Base-by-base conservation (phyloP, 148 eudicot genomes). In the Selenicereus undatus region DNA sequence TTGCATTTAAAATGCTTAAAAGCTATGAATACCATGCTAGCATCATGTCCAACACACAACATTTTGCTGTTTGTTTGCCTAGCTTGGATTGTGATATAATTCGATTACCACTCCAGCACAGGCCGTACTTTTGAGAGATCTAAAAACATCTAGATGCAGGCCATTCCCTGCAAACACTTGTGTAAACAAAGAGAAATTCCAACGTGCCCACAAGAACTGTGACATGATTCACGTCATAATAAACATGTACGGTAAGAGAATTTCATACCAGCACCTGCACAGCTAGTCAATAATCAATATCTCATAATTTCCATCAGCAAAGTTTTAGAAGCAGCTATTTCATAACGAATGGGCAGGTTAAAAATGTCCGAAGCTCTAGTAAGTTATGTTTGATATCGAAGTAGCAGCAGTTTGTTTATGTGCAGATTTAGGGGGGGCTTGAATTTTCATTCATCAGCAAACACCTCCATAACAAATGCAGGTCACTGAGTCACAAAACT, bases 401-500 rank as follows among this genome's bases (percentile, higher is more conserved):
- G 12, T 64, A 64, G 11, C 29, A n/a, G 27, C 27, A 64, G 30
- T 27, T 26, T 27, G 12, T 8, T 21, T 73, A 65, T 74, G 84
- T 73, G 74, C 83, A 78, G 51, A 81, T 81, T 68, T 26, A n/a
- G 30, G 35, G 71, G n/a, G 66, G 79, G 83, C 81, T 66, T 74
- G 36, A 68, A 66, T 78, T 78, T 11, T 78, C 84, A 81, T 81
- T 84, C 79, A 84, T 66, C 77, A 84, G 73, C 81, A 68, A 77
- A 35, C 71, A 35, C 78, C 74, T 77, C 42, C 75, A 81, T 74
- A 74, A 68, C 81, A 81, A 78, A 75, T 78, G 82, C 86, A 84
- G 75, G 80, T 76, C 66, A 75, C 71, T 22, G 82, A 83, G 82
- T 75, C 21, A 71, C 83, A 76, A 82, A 82, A 76, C 83, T 84